Conservation (phyloP, 345 rosid species). For the Linum usitatissimum region DNA sequence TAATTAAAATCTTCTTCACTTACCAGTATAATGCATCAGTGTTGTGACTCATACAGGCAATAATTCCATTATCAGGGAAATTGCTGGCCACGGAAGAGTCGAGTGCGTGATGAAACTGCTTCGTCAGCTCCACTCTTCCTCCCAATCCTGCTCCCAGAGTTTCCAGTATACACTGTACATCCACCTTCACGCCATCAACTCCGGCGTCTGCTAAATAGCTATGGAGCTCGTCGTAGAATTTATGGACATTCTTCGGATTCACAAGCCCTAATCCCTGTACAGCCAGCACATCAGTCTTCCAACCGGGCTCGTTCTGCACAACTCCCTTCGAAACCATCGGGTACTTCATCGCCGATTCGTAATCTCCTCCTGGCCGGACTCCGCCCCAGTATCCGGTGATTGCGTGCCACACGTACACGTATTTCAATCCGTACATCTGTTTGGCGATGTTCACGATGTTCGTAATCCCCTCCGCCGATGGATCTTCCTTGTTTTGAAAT, state of each 20-base stretch:
- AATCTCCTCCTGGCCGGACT: conserved; percentile 72
- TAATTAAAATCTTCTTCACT: no score
- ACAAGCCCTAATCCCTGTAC: conserved; percentile 79
- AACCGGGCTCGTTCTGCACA: conserved; percentile 67
- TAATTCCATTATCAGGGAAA: conserved; percentile 81
- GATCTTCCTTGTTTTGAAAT: conserved; percentile 57
- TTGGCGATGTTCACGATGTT: conserved; percentile 58
- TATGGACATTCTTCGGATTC: conserved; percentile 59
- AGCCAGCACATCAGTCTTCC: conserved; percentile 59
- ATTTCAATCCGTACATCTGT: conserved; percentile 53
- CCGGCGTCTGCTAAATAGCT: conserved; percentile 73
- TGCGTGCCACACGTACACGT: conserved; percentile 94
- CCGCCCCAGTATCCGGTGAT: conserved; percentile 98
- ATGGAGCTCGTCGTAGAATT: conserved; percentile 68
- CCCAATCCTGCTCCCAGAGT: conserved; percentile 75
- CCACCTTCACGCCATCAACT: conserved; percentile 88
- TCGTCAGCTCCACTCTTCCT: conserved; percentile 73
- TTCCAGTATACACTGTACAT: conserved; percentile 81
- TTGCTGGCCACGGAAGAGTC: conserved; percentile 70
- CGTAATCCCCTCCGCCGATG: conserved; percentile 56
- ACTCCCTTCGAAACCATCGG: conserved; percentile 60
- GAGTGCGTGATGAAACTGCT: conserved; percentile 82
- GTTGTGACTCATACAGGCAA: conserved; percentile 95
- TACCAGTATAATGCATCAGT: conserved; percentile 94
- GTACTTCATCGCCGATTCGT: conserved; percentile 59